Evolutionary conservation across 2,329 filamentous ascomycete species (phyloP), one percentile per base, ranked within the genome.

Genomic region (Neonectria magnoliae): DNA sequence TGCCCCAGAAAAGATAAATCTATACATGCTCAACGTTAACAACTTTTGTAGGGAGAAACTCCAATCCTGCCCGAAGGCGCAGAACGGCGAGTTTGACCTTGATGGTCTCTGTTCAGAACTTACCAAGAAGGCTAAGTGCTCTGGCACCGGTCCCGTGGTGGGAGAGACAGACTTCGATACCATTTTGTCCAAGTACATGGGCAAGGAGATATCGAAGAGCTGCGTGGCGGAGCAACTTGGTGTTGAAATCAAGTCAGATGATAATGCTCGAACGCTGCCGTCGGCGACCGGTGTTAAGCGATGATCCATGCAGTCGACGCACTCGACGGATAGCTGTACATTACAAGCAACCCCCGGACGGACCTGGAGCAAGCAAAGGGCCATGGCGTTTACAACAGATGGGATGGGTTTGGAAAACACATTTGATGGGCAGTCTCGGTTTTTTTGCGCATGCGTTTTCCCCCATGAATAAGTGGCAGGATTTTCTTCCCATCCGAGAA

Each of bases 41-140:
- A 77, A 68, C 25, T 22, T 16, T 13, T 9, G 62, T 76, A 98
- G 95, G 96, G 94, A 97, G 79, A 93, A 93, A 81, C 81, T 98
- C 22, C 93, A 97, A 81, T 88, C 87, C 38, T 97, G 94, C 78
- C 90, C 93, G 65, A 94, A 92, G 77, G 96, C 97, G 72, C 92
- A 94, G 76, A 92, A 88, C 62, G 94, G 94, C 72, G 94, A 97
- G 72, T 93, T 98, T 69, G 96, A 99, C 71, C 91, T 99, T 53
- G 96, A 99, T 76, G 90, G 91, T 36, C 87, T 99, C 25, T 99
- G 96, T 81, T 92, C 91, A 5, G 94, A 99, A 77, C 88, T 99
- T 14, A 93, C 95, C 69, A 93, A 94, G 78, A 99, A 99, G 82
- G 96, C 96, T 62, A 96, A 95, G 76, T 99, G 96, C 79, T 97